phyloP scores from a whole-genome alignment of 176 grass and related monocot genomes.

The Hyparrhenia diplandra region DNA sequence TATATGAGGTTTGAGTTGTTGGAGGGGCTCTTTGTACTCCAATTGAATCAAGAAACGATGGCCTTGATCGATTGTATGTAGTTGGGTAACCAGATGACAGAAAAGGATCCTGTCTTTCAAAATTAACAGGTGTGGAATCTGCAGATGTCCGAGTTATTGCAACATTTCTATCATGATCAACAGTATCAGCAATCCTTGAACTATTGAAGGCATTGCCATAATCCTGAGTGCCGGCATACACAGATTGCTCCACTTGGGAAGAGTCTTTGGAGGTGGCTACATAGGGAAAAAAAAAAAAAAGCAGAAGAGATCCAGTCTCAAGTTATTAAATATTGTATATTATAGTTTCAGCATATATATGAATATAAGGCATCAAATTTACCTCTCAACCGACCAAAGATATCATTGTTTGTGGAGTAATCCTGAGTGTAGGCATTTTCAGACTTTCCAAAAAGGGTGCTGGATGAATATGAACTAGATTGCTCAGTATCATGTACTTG shows the following conservation, averaged over 20 bases:
- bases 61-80: slow-evolving; percentile 49
- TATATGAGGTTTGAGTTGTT: slow-evolving; percentile 26
- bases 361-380: slow-evolving; percentile 14
- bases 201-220: slow-evolving; percentile 24
- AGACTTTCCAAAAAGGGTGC: slow-evolving; percentile 35
- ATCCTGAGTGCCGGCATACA: slow-evolving; percentile 19
- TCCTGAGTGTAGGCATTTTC: slow-evolving; percentile 34
- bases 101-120: slow-evolving; percentile 50
- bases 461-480: slow-evolving; percentile 26
- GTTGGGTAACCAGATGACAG: slow-evolving; percentile 54
- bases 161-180: slow-evolving; percentile 38
- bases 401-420: slow-evolving; percentile 33
- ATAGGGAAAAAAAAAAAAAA: slow-evolving; percentile 8
- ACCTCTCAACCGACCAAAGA: slow-evolving; percentile 45
- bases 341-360: neutral
- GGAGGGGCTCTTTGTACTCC: slow-evolving; percentile 59
- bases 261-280: slow-evolving; percentile 41
- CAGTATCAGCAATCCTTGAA: slow-evolving; percentile 31
- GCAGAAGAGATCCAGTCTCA: neutral
- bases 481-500: slow-evolving; percentile 20
- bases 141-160: slow-evolving; percentile 26
- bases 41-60: slow-evolving; percentile 89
- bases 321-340: slow-evolving; percentile 15
- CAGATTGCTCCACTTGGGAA: slow-evolving; percentile 30
- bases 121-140: slow-evolving; percentile 34